Evolutionary conservation across 169 alveolate species (phyloP), one percentile per base, ranked within the genome.

Genomic region (Plasmodium inui): DNA sequence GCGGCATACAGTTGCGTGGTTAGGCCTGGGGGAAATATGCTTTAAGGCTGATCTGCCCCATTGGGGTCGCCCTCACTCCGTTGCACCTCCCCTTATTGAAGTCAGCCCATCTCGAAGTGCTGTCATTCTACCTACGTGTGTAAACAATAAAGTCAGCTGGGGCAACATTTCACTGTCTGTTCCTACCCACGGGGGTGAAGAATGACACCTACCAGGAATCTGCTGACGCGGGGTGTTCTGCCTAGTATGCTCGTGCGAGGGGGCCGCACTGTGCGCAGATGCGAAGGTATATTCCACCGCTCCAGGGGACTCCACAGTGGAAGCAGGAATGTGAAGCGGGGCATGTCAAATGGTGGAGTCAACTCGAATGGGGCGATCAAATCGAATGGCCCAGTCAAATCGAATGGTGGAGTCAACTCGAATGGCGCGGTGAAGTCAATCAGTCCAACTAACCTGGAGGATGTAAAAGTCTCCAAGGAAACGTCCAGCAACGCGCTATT

Each of bases 381-480:
- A 5, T 14, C 73, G 73, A 83, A 37, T 6, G 44, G 44, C 44
- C 8, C 44, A 37, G n/a, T n/a, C n/a, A n/a, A n/a, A n/a, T 14
- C 61, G 22, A 50, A 50, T 50, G 22, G 17, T 12, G 6, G 6
- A 12, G 61, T 14, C n/a, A 50, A 14, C 1, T 0, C 61, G 7
- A 37, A 37, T 37, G 44, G 44, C 9, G 3, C 5, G 5, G 5
- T 0, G 8, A 70, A 70, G 6, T 14, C 73, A 1, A 7, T 37
- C 44, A 14, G 61, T 12, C n/a, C 22, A 50, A 14, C 61, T 44
- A 73, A 4, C 8, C 19, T 85, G 50, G 93, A 85, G 74, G 83
- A 85, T 17, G 73, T 85, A 12, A 85, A 85, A 19, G 86, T 85
- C 19, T 46, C 93, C 7, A 85, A 85, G 9, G 93, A 85, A 46